phyloP scores from a whole-genome alignment of 345 rosid species.

The Angophora floribunda region DNA sequence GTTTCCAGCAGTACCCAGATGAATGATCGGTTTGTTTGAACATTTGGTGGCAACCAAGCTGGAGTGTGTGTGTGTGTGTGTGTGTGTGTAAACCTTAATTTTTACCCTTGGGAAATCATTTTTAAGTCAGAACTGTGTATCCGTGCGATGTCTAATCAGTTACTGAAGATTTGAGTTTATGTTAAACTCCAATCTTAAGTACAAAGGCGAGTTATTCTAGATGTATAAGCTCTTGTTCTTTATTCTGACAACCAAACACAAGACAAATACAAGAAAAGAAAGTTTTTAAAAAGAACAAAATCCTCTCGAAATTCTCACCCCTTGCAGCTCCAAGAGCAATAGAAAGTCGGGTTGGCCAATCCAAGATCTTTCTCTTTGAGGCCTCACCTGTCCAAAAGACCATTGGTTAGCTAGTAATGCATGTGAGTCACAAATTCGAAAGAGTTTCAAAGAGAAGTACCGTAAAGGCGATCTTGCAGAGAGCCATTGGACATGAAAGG shows the following conservation, averaged over 20 bases:
- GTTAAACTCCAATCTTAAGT: background rate
- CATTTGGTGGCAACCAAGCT: background rate
- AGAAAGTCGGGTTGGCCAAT: constrained; percentile 69
- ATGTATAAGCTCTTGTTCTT: background rate
- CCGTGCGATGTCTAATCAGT: background rate
- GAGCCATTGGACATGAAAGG: constrained; percentile 77
- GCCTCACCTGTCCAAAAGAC: constrained; percentile 40
- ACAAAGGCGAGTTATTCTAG: background rate
- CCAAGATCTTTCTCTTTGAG: constrained; percentile 49
- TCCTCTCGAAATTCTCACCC: constrained; percentile 14
- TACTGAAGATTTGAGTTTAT: background rate
- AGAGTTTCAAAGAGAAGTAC: constrained; percentile 10
- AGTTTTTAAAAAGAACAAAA: background rate
- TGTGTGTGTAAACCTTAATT: background rate
- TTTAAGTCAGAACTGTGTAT: background rate
- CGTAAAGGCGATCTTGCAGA: constrained; percentile 61
- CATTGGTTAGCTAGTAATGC: background rate
- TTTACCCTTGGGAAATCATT: background rate
- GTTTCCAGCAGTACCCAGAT: background rate
- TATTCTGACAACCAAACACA: background rate
- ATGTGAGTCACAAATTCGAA: background rate
- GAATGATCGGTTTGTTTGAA: background rate
- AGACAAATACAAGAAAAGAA: background rate
- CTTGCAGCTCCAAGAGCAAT: constrained; percentile 64
- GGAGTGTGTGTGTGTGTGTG: background rate